A percentile compares a stretch with the other conserved stretches of the same genome.
phyloP scores from a whole-genome alignment of 257 asterid genomes.

The Eucommia ulmoides region DNA sequence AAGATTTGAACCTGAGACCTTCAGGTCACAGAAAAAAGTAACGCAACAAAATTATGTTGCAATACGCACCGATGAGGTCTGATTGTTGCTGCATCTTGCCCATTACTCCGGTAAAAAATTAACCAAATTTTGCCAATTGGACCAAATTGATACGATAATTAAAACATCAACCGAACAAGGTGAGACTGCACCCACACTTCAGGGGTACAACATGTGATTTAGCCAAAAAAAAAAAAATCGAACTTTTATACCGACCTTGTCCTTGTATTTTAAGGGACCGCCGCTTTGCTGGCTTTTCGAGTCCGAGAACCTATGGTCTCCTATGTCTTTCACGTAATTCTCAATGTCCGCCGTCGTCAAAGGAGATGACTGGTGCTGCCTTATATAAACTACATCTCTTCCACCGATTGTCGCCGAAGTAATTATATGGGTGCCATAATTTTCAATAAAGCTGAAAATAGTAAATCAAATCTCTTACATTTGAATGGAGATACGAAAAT shows the following conservation, averaged over 20 bases:
- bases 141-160: no score
- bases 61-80: no score
- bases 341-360: conserved; percentile 60
- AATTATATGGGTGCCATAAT: conserved; percentile 91
- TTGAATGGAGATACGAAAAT: no score
- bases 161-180: no score
- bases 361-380: conserved; percentile 93
- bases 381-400: conserved; percentile 73
- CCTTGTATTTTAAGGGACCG: conserved; percentile 81
- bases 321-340: conserved; percentile 77
- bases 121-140: no score
- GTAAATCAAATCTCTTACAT: no score
- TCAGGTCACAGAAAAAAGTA: no score
- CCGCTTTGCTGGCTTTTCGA: conserved; percentile 56
- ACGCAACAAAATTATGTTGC: no score
- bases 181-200: no score
- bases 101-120: no score
- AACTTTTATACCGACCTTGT: conserved; percentile 58
- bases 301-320: conserved; percentile 84
- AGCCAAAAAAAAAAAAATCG: neutral
- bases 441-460: conserved; percentile 84
- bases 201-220: neutral
- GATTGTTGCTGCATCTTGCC: no score
- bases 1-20: no score
- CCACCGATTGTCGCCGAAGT: conserved; percentile 97